Evolutionary conservation across 306 rosid species (phyloP), one percentile per base, ranked within the genome.

Genomic region (Malus asiatica): DNA sequence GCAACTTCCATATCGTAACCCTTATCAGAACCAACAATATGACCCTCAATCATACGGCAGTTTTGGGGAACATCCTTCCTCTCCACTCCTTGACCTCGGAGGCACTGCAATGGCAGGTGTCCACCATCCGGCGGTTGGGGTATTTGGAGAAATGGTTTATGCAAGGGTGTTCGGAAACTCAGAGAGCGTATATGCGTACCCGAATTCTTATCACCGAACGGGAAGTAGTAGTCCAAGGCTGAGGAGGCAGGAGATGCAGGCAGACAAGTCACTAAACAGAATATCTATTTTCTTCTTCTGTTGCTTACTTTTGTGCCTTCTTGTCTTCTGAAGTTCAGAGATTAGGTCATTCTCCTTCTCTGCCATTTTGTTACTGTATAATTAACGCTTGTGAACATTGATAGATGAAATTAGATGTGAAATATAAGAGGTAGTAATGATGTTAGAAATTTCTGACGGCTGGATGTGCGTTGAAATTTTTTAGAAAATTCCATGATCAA

Each of bases 181-280:
- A 0, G 87, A 84, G 57, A 86, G 86, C 77, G 52, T 78, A 27
- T 73, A 87, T 13, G 35, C 88, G 0, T 81, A 86, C 69, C 96
- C 87, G 0, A 89, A 89, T 78, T 84, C 97, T 6, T 86, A 90
- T 71, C 86, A 82, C 68, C 25, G 71, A 55, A 75, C 71, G 73
- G 87, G 89, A 44, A 79, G 77, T 74, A 78, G 82, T 42, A 85
- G 82, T 66, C 78, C 91, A 3, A 87, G 99, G 76, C 38, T 89
- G 86, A 90, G 98, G 82, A 92, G 97, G 84, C 97, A 81, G 33
- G 96, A 92, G 84, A 84, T 92, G 85, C 91, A 90, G 88, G 91
- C 88, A 63, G 88, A 89, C 40, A 96, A 90, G 76, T 96, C 89
- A 8, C 80, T 96, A 66, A 90, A 87, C 76, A 92, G 99, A 83